Evolutionary conservation across 2,329 filamentous ascomycete genomes (phyloP).

Genomic region (Penicillium freii): DNA sequence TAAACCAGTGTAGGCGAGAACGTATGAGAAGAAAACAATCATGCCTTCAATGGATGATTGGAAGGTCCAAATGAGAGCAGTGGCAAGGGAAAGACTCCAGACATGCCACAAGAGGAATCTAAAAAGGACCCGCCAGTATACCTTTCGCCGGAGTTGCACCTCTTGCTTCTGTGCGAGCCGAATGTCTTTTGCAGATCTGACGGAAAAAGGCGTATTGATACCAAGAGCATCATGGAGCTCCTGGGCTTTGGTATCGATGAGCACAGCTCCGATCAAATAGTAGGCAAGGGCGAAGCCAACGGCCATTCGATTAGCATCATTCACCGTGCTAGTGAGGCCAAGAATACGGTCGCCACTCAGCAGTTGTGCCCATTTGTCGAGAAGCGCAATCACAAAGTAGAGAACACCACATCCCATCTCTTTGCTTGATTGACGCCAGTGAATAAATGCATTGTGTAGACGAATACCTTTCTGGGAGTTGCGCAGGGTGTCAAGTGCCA

Average conservation of each 20-base stretch:
- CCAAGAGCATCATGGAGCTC: slow-evolving; percentile 50
- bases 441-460: slow-evolving; percentile 57
- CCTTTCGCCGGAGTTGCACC: slow-evolving; percentile 45
- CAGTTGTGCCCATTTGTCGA: slow-evolving; percentile 56
- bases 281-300: slow-evolving; percentile 58
- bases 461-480: slow-evolving; percentile 55
- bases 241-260: slow-evolving; percentile 56
- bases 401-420: slow-evolving; percentile 55
- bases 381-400: slow-evolving; percentile 55
- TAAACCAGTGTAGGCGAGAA: slow-evolving; percentile 52
- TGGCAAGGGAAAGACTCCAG: slow-evolving; percentile 53
- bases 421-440: slow-evolving; percentile 57
- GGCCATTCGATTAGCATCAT: slow-evolving; percentile 44
- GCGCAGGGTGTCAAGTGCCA: slow-evolving; percentile 53
- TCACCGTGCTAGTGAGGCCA: slow-evolving; percentile 39
- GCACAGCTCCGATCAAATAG: slow-evolving; percentile 56
- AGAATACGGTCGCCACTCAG: slow-evolving; percentile 46
- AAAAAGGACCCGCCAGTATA: slow-evolving; percentile 53
- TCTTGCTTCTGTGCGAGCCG: slow-evolving; percentile 47
- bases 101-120: slow-evolving; percentile 53
- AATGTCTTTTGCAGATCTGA: slow-evolving; percentile 45
- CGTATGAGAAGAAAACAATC: slow-evolving; percentile 52
- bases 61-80: slow-evolving; percentile 55
- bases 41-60: slow-evolving; percentile 43
- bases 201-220: slow-evolving; percentile 41